Evolutionary conservation across 2,329 filamentous ascomycete species (phyloP), one percentile per base, ranked within the genome.

Genomic region (Alternaria sp.): DNA sequence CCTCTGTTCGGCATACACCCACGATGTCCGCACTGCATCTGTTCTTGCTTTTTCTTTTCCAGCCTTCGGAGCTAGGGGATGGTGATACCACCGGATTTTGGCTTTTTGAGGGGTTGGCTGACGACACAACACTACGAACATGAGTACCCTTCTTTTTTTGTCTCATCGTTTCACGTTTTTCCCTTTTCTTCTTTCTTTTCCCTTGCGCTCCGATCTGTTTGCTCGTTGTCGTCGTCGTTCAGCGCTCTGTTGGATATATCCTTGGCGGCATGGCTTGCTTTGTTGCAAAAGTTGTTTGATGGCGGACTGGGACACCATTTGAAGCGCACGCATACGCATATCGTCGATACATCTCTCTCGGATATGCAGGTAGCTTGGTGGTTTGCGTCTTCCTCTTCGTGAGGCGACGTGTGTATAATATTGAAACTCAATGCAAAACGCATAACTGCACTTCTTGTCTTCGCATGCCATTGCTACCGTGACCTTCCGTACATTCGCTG

Each of bases 1-100:
- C 63, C 66, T 53, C 66, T 62, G 61, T 54, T 5, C 51, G 64
- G 57, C 67, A 68, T 67, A 65, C 28, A 36, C 57, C 63, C 52
- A 60, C 60, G 51, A 63, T 66, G 59, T 60, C 57, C 67, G 68
- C 71, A 62, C 64, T 62, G 73, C 73, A 72, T 76, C 30, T 62
- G 32, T 49, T 30, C 23, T 51, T 36, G 12, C 46, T 30, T 56
- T 44, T 54, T 21, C 36, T 32, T 57, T 26, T 57, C 46, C 32
- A 28, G 46, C 57, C 47, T 25, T 59, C 23, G 55, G 55, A 62
- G 54, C 59, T 53, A 59, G 50, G 30, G 50, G 51, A 32, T 53
- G 67, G 63, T 65, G 44, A 45, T 60, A 63, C 67, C 54, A 63
- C 58, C 59, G 59, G 55, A 45, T 59, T 60, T 66, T 65, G 56